A percentile compares a stretch with the other conserved stretches of the same genome.
Evolutionary conservation across 2,329 filamentous ascomycete genomes (phyloP).

Genomic region (Paecilomyces variotii): DNA sequence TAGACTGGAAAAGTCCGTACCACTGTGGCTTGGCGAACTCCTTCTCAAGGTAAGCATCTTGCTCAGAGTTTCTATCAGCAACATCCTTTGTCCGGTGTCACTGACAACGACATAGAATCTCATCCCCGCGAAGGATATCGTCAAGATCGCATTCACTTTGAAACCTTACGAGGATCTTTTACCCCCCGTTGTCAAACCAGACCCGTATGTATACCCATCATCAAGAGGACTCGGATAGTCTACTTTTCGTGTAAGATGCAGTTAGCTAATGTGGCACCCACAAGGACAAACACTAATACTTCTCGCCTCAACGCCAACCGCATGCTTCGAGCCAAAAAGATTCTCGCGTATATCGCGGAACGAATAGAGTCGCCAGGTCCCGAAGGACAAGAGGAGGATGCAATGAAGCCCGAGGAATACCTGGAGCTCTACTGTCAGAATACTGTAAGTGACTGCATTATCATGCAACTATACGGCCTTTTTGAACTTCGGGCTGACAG

Average conservation of each 20-base stretch:
- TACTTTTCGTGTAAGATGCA: neutral
- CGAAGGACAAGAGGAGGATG: slow-evolving; percentile 50
- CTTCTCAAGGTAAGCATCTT: slow-evolving; percentile 53
- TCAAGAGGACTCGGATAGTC: neutral
- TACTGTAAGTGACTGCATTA: slow-evolving; percentile 54
- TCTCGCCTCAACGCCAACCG: slow-evolving; percentile 91
- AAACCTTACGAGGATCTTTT: slow-evolving; percentile 70
- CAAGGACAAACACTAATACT: slow-evolving; percentile 47
- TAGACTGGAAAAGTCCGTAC: slow-evolving; percentile 74
- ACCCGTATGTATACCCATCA: slow-evolving; percentile 45
- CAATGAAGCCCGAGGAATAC: slow-evolving; percentile 79
- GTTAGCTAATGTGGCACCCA: neutral
- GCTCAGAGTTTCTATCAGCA: neutral
- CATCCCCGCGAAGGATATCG: slow-evolving; percentile 77
- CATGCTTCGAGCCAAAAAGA: slow-evolving; percentile 94
- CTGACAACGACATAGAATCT: slow-evolving; percentile 51
- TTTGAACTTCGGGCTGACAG: neutral
- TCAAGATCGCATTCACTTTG: slow-evolving; percentile 92
- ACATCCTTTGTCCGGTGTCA: neutral
- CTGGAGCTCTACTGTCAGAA: slow-evolving; percentile 92
- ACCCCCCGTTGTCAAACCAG: slow-evolving; percentile 63
- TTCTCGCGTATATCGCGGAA: slow-evolving; percentile 84
- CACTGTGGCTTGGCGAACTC: slow-evolving; percentile 87
- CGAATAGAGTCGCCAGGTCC: slow-evolving; percentile 67
- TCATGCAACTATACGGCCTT: neutral